Percentiles rank a stretch among this genome's conserved stretches.
phyloP scores from a whole-genome alignment of 345 rosid species.

The Arabidopsis suecica region DNA sequence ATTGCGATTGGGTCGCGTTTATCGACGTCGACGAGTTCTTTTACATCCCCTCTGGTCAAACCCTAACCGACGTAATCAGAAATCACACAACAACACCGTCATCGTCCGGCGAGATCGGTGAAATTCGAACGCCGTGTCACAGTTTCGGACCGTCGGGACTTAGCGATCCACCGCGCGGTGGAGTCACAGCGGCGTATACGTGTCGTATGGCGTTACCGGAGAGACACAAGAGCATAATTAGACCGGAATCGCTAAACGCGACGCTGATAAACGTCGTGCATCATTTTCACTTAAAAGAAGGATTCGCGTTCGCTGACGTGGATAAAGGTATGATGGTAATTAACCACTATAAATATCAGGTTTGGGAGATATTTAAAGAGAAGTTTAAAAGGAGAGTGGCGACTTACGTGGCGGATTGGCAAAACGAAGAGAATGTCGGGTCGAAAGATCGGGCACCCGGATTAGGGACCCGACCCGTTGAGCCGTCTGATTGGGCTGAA shows the following conservation, averaged over 20 bases:
- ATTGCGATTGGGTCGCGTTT: constrained; percentile 84
- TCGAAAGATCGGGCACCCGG: constrained; percentile 91
- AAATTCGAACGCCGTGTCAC: constrained; percentile 64
- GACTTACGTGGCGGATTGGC: constrained; percentile 92
- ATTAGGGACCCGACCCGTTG: constrained; percentile 74
- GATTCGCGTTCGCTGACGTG: constrained; percentile 52
- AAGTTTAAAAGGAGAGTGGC: constrained; percentile 89
- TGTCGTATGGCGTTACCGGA: constrained; percentile 64
- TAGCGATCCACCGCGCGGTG: constrained; percentile 48
- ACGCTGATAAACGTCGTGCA: constrained; percentile 81
- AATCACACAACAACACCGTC: constrained; percentile 27
- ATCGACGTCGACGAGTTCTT: constrained; percentile 80
- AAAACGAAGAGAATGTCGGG: constrained; percentile 66
- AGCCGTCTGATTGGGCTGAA: constrained; percentile 76
- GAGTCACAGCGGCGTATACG: constrained; percentile 71
- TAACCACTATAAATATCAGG: constrained; percentile 89
- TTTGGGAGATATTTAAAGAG: constrained; percentile 91
- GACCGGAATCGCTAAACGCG: constrained; percentile 75
- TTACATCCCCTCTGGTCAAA: constrained; percentile 52
- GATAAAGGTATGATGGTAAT: constrained; percentile 59
- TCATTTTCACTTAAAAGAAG: constrained; percentile 71
- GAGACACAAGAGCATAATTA: constrained; percentile 88
- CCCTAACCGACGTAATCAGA: constrained; percentile 45
- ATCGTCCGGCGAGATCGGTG: constrained; percentile 38
- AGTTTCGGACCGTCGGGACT: constrained; percentile 83